phyloP scores from a whole-genome alignment of 1,284 basidiomycete genomes.

The Mycena sp. region DNA sequence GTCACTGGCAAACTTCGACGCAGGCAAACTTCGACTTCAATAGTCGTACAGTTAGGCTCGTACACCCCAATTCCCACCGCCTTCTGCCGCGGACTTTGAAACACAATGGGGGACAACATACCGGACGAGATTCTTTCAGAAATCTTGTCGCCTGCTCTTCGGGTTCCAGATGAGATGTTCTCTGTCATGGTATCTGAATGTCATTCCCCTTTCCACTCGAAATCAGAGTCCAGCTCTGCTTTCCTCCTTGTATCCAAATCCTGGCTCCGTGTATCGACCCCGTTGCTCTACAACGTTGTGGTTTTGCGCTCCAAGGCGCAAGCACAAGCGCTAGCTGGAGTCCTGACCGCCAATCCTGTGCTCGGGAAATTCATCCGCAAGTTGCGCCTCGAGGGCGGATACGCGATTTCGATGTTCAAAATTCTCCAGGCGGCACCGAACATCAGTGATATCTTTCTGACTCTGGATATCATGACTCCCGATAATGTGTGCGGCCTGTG shows the following conservation, averaged over 20 bases:
- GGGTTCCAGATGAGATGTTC: conserved; percentile 21
- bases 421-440: conserved; percentile 16
- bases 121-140: conserved; percentile 25
- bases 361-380: conserved; percentile 16
- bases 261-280: conserved; percentile 27
- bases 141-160: conserved; percentile 20
- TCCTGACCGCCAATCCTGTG: conserved; percentile 5
- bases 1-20: too few relatives aligned
- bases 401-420: conserved; percentile 7
- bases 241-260: conserved; percentile 22
- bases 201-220: conserved; percentile 3
- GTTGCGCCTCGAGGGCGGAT: conserved; percentile 26
- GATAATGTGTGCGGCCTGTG: conserved; percentile 19
- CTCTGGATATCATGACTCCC: background rate
- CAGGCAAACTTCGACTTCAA: background rate
- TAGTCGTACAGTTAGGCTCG: background rate
- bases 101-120: conserved; percentile 4
- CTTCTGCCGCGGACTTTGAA: background rate
- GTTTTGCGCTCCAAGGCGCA: conserved; percentile 27
- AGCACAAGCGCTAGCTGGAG: conserved; percentile 4
- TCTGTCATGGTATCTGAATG: background rate
- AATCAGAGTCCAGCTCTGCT: conserved; percentile 17
- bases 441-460: conserved; percentile 24
- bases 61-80: too few relatives aligned
- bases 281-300: conserved; percentile 22